phyloP scores from a whole-genome alignment of 164 flowering plant species.

The Stephania japonica region DNA sequence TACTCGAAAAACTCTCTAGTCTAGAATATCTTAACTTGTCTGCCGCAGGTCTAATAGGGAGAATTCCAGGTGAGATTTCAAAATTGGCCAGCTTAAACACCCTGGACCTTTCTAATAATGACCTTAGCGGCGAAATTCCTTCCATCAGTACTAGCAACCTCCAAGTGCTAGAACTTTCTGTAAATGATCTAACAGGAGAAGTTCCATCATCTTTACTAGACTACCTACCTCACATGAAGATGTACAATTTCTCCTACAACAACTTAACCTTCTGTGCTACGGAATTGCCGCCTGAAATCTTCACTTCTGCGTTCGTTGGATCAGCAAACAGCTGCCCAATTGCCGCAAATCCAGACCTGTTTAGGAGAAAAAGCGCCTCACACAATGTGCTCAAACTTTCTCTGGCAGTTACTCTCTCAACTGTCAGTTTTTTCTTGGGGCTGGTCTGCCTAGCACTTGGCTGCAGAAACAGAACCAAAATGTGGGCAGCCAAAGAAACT shows the following conservation, averaged over 20 bases:
- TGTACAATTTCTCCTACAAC: conserved; percentile 67
- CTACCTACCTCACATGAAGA: conserved; percentile 48
- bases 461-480: conserved; percentile 46
- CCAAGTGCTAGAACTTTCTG: conserved; percentile 56
- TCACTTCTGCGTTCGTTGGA: conserved; percentile 47
- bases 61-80: conserved; percentile 43
- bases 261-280: conserved; percentile 57
- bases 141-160: conserved; percentile 29
- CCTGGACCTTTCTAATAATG: conserved; percentile 67
- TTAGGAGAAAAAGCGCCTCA: conserved; percentile 26
- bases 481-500: conserved; percentile 55
- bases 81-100: conserved; percentile 34
- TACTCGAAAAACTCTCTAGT: conserved; percentile 24
- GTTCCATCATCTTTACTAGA: conserved; percentile 37
- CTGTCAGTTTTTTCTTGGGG: conserved; percentile 46
- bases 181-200: conserved; percentile 58
- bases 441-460: conserved; percentile 59
- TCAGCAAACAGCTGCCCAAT: conserved; percentile 56
- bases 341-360: conserved; percentile 50
- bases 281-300: conserved; percentile 27
- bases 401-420: conserved; percentile 43
- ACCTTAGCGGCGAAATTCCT: conserved; percentile 55
- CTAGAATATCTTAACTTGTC: conserved; percentile 79
- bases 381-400: conserved; percentile 51
- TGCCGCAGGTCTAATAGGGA: conserved; percentile 35